These are phyloP conservation scores for Selaginella tamariscina DNA, from an alignment of 75 land plant genomes.

Conservation along the genomic window DNA sequence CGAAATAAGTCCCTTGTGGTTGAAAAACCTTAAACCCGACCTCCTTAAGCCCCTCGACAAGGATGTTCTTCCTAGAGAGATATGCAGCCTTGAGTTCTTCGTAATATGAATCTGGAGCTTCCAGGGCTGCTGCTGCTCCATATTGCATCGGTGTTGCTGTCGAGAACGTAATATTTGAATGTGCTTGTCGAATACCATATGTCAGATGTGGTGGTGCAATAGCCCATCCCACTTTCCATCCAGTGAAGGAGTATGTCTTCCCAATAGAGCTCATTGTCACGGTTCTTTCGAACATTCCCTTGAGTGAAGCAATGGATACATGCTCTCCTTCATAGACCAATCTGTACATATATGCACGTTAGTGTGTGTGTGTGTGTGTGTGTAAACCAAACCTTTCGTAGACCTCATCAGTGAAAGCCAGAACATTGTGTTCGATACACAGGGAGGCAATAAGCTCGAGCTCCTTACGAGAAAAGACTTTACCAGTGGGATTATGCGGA, in stretches of 20 bases:
- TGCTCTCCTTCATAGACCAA: constrained; percentile 70
- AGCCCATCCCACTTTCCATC: constrained; percentile 99
- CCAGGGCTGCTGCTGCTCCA: constrained; percentile 64
- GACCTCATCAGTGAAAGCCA: constrained; percentile 83
- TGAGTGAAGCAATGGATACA: constrained; percentile 82
- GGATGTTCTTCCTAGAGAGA: constrained; percentile 53
- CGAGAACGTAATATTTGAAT: constrained; percentile 79
- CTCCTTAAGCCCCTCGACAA: constrained; percentile 71
- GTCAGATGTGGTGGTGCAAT: constrained; percentile 79
- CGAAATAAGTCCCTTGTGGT: constrained; percentile 94
- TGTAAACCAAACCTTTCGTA: too few species aligned
- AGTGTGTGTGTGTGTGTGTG: too few species aligned
- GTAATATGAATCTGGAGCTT: constrained; percentile 82
- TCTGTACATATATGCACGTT: too few species aligned
- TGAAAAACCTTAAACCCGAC: constrained; percentile 82
- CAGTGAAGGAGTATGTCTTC: constrained; percentile 93
- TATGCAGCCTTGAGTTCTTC: constrained; percentile 65
- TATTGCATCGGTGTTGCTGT: constrained; percentile 88
- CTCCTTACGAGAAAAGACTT: constrained; percentile 83
- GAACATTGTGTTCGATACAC: constrained; percentile 78
- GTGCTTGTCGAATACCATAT: constrained; percentile 94
- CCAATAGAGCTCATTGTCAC: constrained; percentile 93
- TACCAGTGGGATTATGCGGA: constrained; percentile 97
- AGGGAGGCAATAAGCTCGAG: constrained; percentile 73
- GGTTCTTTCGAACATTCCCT: constrained; percentile 89